Conservation (phyloP, 2,329 filamentous ascomycete genomes). For the Curvularia verruculosa region DNA sequence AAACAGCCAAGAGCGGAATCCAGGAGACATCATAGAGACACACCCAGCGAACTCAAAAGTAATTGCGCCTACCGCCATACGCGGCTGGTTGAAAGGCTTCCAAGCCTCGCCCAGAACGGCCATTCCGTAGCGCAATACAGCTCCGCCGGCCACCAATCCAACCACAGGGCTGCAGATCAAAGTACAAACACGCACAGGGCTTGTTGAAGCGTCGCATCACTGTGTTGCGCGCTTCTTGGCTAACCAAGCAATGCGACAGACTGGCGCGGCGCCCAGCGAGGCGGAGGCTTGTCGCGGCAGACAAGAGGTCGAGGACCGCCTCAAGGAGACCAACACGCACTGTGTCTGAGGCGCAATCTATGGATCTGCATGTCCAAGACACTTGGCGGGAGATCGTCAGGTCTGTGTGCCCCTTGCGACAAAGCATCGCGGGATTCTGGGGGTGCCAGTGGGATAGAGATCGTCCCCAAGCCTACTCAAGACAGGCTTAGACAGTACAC, state of each 20-base stretch:
- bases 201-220: conserved; percentile 9
- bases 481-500: conserved; percentile 9
- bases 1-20: not conserved
- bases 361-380: conserved; percentile 14
- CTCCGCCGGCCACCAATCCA: conserved; percentile 6
- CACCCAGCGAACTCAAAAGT: not conserved
- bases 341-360: conserved; percentile 10
- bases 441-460: conserved; percentile 6
- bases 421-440: conserved; percentile 6
- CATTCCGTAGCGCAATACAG: conserved; percentile 13
- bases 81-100: conserved; percentile 9
- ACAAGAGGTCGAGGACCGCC: conserved; percentile 1
- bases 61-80: conserved; percentile 18
- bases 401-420: conserved; percentile 6
- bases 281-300: conserved; percentile 21
- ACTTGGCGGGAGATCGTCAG: conserved; percentile 12
- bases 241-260: conserved; percentile 9
- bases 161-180: conserved; percentile 11
- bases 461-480: conserved; percentile 9
- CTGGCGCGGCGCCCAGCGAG: conserved; percentile 18
- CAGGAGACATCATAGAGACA: conserved; percentile 5
- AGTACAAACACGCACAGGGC: conserved; percentile 8
- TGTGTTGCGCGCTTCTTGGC: conserved; percentile 12
- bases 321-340: conserved; percentile 9
- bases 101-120: conserved; percentile 18